Conservation (phyloP, 108 stramenopile species). For the Fistulifera solaris region DNA sequence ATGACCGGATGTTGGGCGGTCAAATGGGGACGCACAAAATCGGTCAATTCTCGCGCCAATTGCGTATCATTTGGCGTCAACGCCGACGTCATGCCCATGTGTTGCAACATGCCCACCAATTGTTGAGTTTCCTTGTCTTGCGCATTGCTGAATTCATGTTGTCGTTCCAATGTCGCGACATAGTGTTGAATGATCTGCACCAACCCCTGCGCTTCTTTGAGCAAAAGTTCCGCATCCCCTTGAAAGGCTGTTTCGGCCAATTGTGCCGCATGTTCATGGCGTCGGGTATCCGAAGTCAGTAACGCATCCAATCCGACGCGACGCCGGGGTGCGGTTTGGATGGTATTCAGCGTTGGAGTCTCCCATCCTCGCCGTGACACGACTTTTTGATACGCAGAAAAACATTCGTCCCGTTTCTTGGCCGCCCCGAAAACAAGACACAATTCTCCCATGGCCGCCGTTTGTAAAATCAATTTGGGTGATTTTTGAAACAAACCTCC, state of each 20-base stretch:
- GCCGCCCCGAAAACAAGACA: constrained; percentile 34
- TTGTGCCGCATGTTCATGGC: constrained; percentile 50
- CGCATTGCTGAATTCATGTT: neutral
- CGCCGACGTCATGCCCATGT: constrained; percentile 94
- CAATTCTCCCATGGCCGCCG: constrained; percentile 50
- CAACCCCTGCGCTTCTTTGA: constrained; percentile 57
- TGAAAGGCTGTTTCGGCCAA: constrained; percentile 57
- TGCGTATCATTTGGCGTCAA: constrained; percentile 37
- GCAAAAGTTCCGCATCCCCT: constrained; percentile 60
- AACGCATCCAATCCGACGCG: constrained; percentile 65
- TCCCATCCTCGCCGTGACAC: constrained; percentile 63
- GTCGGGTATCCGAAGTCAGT: constrained; percentile 37
- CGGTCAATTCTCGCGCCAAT: constrained; percentile 91
- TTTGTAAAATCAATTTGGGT: constrained; percentile 32
- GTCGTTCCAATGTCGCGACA: constrained; percentile 31
- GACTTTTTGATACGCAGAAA: constrained; percentile 33
- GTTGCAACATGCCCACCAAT: constrained; percentile 52
- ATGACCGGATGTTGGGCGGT: constrained; percentile 52
- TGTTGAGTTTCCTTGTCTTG: constrained; percentile 28
- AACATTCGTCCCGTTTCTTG: constrained; percentile 55
- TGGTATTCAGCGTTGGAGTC: neutral
- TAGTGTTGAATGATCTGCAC: constrained; percentile 72
- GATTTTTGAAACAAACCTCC: neutral
- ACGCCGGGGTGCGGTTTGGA: neutral
- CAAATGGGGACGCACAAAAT: constrained; percentile 68